phyloP scores from a whole-genome alignment of 2,329 filamentous ascomycete species.

The Fusarium kyushuense region DNA sequence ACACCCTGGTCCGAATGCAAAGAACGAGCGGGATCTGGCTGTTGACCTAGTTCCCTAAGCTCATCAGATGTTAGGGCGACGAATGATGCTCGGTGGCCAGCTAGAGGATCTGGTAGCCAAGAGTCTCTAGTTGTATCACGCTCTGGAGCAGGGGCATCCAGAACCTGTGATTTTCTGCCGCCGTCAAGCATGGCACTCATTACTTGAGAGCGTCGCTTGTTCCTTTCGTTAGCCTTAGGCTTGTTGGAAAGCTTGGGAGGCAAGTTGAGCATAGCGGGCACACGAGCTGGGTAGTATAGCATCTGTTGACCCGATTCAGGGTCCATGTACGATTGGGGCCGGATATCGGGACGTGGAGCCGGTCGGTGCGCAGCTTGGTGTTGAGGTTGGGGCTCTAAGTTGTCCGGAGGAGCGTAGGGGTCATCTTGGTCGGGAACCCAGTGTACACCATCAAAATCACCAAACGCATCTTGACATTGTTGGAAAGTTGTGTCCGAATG shows the following conservation, averaged over 20 bases:
- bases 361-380: slow-evolving; percentile 44
- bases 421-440: slow-evolving; percentile 67
- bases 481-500: slow-evolving; percentile 72
- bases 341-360: slow-evolving; percentile 45
- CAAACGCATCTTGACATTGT: slow-evolving; percentile 76
- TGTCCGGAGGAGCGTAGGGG: slow-evolving; percentile 34
- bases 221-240: slow-evolving; percentile 71
- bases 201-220: slow-evolving; percentile 79
- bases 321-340: slow-evolving; percentile 70
- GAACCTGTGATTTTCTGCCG: slow-evolving; percentile 42
- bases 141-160: slow-evolving; percentile 22
- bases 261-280: slow-evolving; percentile 92
- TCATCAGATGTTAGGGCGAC: slow-evolving; percentile 50
- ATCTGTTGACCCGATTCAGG: slow-evolving; percentile 79
- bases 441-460: slow-evolving; percentile 85
- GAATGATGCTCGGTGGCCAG: slow-evolving; percentile 54
- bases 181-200: slow-evolving; percentile 68
- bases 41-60: slow-evolving; percentile 34
- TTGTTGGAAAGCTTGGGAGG: slow-evolving; percentile 87
- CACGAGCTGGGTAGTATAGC: slow-evolving; percentile 95
- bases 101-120: slow-evolving; percentile 63
- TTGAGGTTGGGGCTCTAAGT: slow-evolving; percentile 34
- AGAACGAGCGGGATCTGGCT: slow-evolving; percentile 35
- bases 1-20: slow-evolving; percentile 34
- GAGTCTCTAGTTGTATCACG: slow-evolving; percentile 46